Evolutionary conservation across 805 yeast species (phyloP), one percentile per base, ranked within the genome.

Genomic region (Pichia manshurica): DNA sequence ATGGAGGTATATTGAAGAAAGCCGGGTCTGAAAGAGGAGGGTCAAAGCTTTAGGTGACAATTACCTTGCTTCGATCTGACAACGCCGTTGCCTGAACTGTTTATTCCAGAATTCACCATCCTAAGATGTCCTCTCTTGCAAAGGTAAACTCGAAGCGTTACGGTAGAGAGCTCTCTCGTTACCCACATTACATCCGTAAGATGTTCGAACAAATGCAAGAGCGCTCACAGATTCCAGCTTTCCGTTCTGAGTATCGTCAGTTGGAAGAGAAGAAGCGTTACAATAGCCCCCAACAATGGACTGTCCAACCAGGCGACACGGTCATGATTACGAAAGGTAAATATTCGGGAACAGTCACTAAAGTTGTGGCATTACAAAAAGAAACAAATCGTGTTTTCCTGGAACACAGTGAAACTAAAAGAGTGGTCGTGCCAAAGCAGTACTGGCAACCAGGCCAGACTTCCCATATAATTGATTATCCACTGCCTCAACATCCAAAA

Each of bases 361-460:
- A 77, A 47, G 77, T 91, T 10, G 72, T 75, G 50, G 77, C 79
- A 49, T 78, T 80, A 52, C 77, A 76, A 44, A 66, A 70, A n/a
- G 73, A 75, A 39, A 73, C 81, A 20, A 86, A 88, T 62, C 76
- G 84, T 4, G 76, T 79, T 39, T 71, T 77, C 45, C 69, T 90
- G 44, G 86, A 86, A 46, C 80, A 83, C 58, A 83, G 89, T 21
- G 83, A 82, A 35, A 75, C 79, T 13, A 74, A 75, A 53, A 72
- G 74, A 42, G 73, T 78, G 44, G 79, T 86, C 33, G 74, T 87
- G 41, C 96, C 96, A 23, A 81, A 79, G 56, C 71, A 73, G 44
- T 74, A 76, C 56, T 87, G 95, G 95, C 71, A 75, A 35, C 81
- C 77, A 39, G 82, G 83, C 32, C 93, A 85, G 61, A 72, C 72